Base-by-base conservation (phyloP, 805 yeast species). In the Lipomyces spencermartinsiae region DNA sequence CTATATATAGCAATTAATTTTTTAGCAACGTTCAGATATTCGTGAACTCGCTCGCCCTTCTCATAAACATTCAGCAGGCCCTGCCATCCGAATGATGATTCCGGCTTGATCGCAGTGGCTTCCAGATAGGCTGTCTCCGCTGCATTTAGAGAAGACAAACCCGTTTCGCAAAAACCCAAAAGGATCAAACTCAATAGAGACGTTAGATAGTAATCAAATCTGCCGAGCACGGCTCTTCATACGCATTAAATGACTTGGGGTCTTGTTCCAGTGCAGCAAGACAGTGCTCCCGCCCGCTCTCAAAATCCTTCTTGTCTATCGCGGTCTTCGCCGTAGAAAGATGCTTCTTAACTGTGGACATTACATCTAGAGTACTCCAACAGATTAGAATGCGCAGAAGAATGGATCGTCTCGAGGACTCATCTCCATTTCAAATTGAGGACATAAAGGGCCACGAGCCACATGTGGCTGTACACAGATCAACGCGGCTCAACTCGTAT, bases 21-120 rank as follows among this genome's bases (percentile, higher is more conserved):
- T 25, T 66, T 67, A 4, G 71, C 54, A 1, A 75, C 67, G 1
- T 73, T 70, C 10, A 78, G 63, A 57, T 73, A 72, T 10, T 62
- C 67, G 4, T 51, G 31, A 22, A 65, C 67, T 31, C 75, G 68
- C 14, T 73, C 69, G n/a, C 49, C 60, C 10, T 63, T 66, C 19
- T 73, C 73, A 56, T 74, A 73, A 4, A 76, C 61, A 10, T 69
- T 64, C 51, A 87, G 78, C 67, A 89, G 82, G 0, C 98, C 98
- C 74, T 91, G 92, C 96, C 95, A 93, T 0, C 93, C 96, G 33
- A 85, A 76, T 1, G 87, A 71, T 61, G 88, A 86, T 68, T 74
- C 43, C 70, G 79, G 59, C 79, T 75, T 34, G 83, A 78, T 9
- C 79, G 82, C 29, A 85, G 80, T 71, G 84, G 85, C 71, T 80